Evolutionary conservation across 2,329 filamentous ascomycete genomes (phyloP).

Genomic region (Macroventuria anomochaeta): DNA sequence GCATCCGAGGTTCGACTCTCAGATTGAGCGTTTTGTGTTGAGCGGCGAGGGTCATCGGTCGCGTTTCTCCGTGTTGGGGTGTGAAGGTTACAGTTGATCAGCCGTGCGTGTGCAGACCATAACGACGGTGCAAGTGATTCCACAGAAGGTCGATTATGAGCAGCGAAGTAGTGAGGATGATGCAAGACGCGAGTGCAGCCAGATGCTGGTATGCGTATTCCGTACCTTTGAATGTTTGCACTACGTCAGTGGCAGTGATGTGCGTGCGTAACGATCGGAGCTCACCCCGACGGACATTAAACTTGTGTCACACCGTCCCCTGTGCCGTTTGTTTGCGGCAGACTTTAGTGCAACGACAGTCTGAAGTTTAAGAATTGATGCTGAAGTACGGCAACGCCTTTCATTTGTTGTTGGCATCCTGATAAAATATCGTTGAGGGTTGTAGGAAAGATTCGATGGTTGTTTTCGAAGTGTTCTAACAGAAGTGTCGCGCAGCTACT

Average conservation of each 20-base stretch:
- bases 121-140: not conserved
- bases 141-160: not conserved
- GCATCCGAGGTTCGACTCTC: not conserved
- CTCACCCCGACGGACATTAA: slow-evolving; percentile 23
- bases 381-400: not conserved
- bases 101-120: not conserved
- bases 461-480: not conserved
- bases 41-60: not conserved
- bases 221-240: slow-evolving; percentile 13
- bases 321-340: slow-evolving; percentile 1
- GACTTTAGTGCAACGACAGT: slow-evolving; percentile 10
- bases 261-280: slow-evolving; percentile 25
- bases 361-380: slow-evolving; percentile 15
- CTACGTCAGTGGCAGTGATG: slow-evolving; percentile 13
- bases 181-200: not conserved
- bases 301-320: slow-evolving; percentile 1
- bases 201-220: slow-evolving; percentile 13
- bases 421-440: not conserved
- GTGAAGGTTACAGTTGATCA: not conserved
- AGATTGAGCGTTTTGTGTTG: not conserved
- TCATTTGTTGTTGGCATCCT: not conserved
- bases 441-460: not conserved
- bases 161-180: not conserved
- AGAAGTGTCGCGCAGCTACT: not conserved
- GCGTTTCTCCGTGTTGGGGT: not conserved